Evolutionary conservation across 2,329 filamentous ascomycete genomes (phyloP).

Genomic region (Trichoderma sp.): DNA sequence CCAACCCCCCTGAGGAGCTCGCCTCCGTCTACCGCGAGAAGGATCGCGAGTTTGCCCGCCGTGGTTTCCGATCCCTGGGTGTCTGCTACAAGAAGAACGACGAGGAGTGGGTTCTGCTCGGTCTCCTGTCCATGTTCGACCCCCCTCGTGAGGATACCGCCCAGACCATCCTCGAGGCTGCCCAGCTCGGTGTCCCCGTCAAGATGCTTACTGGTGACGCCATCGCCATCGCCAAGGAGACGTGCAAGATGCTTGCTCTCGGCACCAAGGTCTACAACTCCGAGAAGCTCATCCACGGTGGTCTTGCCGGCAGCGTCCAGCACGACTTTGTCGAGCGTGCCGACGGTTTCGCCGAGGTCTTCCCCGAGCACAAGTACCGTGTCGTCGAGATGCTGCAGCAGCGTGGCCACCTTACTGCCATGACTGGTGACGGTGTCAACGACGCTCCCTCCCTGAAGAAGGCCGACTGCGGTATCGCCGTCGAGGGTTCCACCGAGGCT

Average conservation of each 20-base stretch:
- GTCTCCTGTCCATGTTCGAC: constrained; percentile 92
- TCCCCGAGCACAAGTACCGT: constrained; percentile 94
- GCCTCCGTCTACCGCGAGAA: constrained; percentile 89
- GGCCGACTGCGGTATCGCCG: constrained; percentile 92
- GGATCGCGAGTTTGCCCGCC: constrained; percentile 86
- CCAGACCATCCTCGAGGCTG: constrained; percentile 87
- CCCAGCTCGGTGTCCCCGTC: constrained; percentile 82
- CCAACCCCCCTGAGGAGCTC: constrained; percentile 76
- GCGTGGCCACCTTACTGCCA: constrained; percentile 90
- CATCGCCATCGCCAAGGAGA: constrained; percentile 89
- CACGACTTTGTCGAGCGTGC: constrained; percentile 95
- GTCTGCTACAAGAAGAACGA: constrained; percentile 86
- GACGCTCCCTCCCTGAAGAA: constrained; percentile 91
- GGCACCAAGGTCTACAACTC: constrained; percentile 94
- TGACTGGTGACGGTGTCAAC: constrained; percentile 96
- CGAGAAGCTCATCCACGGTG: constrained; percentile 86
- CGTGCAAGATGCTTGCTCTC: constrained; percentile 85
- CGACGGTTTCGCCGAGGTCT: constrained; percentile 92
- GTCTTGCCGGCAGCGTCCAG: constrained; percentile 87
- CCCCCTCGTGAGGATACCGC: constrained; percentile 89
- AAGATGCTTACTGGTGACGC: constrained; percentile 97
- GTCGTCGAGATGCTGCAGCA: constrained; percentile 92
- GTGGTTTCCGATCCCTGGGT: constrained; percentile 92
- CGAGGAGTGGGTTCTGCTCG: constrained; percentile 84
- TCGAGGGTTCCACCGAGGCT: constrained; percentile 88